phyloP scores from a whole-genome alignment of 2,329 filamentous ascomycete genomes.

The Microcyclosporella mali region DNA sequence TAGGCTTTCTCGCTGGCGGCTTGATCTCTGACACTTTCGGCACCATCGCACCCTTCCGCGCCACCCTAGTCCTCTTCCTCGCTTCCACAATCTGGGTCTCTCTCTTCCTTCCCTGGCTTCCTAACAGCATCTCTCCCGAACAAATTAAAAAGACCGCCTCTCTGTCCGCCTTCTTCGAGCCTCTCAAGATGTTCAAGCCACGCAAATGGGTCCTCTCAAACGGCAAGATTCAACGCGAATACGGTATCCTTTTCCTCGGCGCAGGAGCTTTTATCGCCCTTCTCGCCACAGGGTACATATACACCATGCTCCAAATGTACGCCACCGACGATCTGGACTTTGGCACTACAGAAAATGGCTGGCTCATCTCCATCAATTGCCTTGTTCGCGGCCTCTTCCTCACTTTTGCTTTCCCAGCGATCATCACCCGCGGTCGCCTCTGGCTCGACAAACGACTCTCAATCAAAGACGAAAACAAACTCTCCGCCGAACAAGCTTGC shows the following conservation, averaged over 20 bases:
- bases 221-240: slow-evolving; percentile 50
- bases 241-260: slow-evolving; percentile 59
- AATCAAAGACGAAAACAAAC: slow-evolving; percentile 32
- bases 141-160: slow-evolving; percentile 32
- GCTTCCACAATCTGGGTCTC: slow-evolving; percentile 38
- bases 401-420: slow-evolving; percentile 40
- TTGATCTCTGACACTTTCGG: slow-evolving; percentile 58
- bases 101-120: slow-evolving; percentile 45
- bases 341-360: slow-evolving; percentile 41
- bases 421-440: slow-evolving; percentile 38
- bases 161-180: slow-evolving; percentile 55
- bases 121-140: slow-evolving; percentile 32
- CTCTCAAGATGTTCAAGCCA: slow-evolving; percentile 56
- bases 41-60: slow-evolving; percentile 59
- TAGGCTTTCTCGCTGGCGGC: slow-evolving; percentile 60
- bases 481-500: slow-evolving; percentile 11
- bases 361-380: slow-evolving; percentile 42
- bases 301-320: slow-evolving; percentile 50
- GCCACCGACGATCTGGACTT: slow-evolving; percentile 42
- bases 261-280: slow-evolving; percentile 62
- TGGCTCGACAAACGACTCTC: slow-evolving; percentile 35
- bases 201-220: slow-evolving; percentile 48
- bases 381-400: slow-evolving; percentile 41
- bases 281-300: slow-evolving; percentile 63
- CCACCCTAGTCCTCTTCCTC: slow-evolving; percentile 54